Conservation (phyloP, 495 filamentous ascomycete genomes). For the Neurospora intermedia region DNA sequence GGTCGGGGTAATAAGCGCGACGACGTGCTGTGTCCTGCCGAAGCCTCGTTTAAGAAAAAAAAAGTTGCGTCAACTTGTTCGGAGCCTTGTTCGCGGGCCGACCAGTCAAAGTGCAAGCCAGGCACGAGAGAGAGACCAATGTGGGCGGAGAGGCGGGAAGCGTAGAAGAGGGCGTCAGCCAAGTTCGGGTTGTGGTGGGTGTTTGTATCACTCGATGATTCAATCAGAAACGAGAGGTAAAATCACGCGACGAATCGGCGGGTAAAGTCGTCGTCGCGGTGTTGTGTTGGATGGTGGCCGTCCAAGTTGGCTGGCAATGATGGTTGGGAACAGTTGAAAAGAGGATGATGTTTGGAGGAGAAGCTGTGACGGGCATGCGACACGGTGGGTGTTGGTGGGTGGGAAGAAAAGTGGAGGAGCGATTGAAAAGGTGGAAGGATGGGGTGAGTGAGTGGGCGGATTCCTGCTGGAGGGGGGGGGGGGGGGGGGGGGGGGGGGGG, state of each 20-base stretch:
- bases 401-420: background rate
- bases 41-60: background rate
- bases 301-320: background rate
- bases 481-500: background rate
- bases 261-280: background rate
- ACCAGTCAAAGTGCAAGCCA: background rate
- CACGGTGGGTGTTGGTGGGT: background rate
- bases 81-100: background rate
- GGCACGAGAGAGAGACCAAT: background rate
- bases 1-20: background rate
- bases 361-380: background rate
- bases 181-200: background rate
- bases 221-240: background rate
- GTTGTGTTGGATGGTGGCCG: background rate
- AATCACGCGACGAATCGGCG: background rate
- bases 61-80: background rate
- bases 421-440: background rate
- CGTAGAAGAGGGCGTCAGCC: background rate
- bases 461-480: background rate
- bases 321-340: background rate
- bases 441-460: background rate
- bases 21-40: background rate
- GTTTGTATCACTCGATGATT: background rate
- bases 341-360: background rate
- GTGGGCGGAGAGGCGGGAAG: background rate